A percentile compares a stretch with the other conserved stretches of the same genome.
These are phyloP conservation scores for Yueomyces sp. DNA, from an alignment of 805 yeast genomes.

Conservation along the genomic window DNA sequence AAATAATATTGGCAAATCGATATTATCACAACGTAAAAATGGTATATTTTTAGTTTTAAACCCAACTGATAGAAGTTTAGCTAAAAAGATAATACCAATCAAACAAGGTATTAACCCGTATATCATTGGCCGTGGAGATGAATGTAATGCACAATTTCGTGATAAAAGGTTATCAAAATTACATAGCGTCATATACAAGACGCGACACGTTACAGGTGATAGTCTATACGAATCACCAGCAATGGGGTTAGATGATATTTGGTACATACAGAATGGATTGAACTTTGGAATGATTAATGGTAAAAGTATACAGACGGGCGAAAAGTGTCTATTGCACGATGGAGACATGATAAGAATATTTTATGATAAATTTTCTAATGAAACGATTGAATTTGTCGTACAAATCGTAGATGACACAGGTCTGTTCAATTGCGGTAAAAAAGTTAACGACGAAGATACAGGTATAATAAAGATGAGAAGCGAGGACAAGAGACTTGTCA, in stretches of 20 bases:
- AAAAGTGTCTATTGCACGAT: slow-evolving; percentile 45
- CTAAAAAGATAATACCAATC: slow-evolving; percentile 38
- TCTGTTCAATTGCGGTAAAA: slow-evolving; percentile 36
- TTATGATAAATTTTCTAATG: slow-evolving; percentile 40
- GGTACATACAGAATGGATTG: slow-evolving; percentile 70
- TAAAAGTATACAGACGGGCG: slow-evolving; percentile 42
- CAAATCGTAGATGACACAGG: slow-evolving; percentile 50
- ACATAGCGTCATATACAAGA: slow-evolving; percentile 59
- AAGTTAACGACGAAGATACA: slow-evolving; percentile 5
- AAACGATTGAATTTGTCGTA: slow-evolving; percentile 41
- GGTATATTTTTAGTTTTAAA: slow-evolving; percentile 53
- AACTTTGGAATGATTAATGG: slow-evolving; percentile 68
- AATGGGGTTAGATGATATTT: slow-evolving; percentile 56
- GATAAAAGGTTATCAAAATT: slow-evolving; percentile 75
- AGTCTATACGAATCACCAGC: slow-evolving; percentile 59
- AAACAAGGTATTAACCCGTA: slow-evolving; percentile 55
- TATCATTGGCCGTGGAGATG: slow-evolving; percentile 60
- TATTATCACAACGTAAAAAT: slow-evolving; percentile 1
- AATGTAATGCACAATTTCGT: slow-evolving; percentile 44
- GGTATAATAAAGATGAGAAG: slow-evolving; percentile 12
- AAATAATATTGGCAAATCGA: slow-evolving; percentile 9
- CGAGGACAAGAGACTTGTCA: slow-evolving; percentile 14
- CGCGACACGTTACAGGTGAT: slow-evolving; percentile 46
- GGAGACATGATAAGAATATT: slow-evolving; percentile 59
- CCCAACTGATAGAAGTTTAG: slow-evolving; percentile 36